phyloP scores from a whole-genome alignment of 1,139 yeast species.

The Candida mesenterica region DNA sequence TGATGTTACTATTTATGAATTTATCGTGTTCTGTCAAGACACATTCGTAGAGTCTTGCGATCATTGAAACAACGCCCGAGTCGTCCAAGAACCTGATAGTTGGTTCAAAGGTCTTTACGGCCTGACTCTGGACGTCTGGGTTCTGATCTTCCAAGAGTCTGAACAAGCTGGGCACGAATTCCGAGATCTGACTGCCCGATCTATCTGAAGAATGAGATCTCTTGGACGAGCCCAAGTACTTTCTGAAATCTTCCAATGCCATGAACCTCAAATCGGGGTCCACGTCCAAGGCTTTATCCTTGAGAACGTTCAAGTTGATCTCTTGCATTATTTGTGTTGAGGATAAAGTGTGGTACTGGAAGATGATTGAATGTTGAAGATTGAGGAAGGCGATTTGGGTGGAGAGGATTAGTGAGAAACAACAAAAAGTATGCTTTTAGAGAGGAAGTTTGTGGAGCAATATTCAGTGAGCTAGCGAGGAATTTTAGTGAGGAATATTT shows the following conservation, averaged over 20 bases:
- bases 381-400: background rate
- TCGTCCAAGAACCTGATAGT: conserved; percentile 30
- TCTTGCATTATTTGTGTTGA: conserved; percentile 17
- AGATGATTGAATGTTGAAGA: background rate
- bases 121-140: conserved; percentile 78
- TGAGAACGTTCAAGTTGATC: conserved; percentile 23
- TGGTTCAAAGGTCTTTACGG: conserved; percentile 57
- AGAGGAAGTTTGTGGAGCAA: no score
- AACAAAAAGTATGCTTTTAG: no score
- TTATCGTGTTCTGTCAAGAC: conserved; percentile 21
- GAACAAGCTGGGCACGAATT: conserved; percentile 50
- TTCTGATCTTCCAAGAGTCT: conserved; percentile 60
- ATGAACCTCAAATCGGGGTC: conserved; percentile 85
- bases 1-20: conserved; percentile 22
- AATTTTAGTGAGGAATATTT: no score
- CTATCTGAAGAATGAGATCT: conserved; percentile 1
- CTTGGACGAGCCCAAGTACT: conserved; percentile 29
- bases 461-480: no score
- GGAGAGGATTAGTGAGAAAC: no score
- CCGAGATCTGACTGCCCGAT: conserved; percentile 19
- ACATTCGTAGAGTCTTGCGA: conserved; percentile 26
- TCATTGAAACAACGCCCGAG: conserved; percentile 23
- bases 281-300: conserved; percentile 57
- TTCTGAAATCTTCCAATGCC: conserved; percentile 78
- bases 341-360: background rate